Conservation (phyloP, 192 early-diverging fungal genomes). For the Haplosporangium gracile region DNA sequence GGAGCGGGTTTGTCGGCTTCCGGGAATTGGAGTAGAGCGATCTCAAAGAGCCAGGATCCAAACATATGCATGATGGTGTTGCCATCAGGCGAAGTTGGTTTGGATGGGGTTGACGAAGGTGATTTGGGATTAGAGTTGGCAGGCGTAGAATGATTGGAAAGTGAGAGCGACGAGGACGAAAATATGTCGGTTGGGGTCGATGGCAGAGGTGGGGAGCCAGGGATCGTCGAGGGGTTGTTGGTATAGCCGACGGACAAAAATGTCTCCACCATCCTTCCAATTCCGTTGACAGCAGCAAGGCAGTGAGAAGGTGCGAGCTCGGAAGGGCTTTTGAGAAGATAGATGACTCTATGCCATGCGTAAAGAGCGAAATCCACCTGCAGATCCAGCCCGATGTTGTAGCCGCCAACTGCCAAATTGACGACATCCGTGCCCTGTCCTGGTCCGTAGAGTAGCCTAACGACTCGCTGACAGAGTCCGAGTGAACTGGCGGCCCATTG, state of each 20-base stretch:
- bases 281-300: conserved; percentile 64
- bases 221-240: conserved; percentile 17
- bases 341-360: conserved; percentile 80
- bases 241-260: conserved; percentile 51
- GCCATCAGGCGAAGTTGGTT: conserved; percentile 67
- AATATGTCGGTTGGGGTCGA: conserved; percentile 48
- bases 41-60: conserved; percentile 85
- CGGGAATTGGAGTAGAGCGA: conserved; percentile 55
- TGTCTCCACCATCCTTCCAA: conserved; percentile 69
- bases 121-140: conserved; percentile 8
- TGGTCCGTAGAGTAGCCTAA: conserved; percentile 77
- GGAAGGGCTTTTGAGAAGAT: conserved; percentile 68
- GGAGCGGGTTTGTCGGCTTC: conserved; percentile 28
- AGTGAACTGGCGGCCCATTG: conserved; percentile 83
- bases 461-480: conserved; percentile 77
- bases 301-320: conserved; percentile 64
- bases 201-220: conserved; percentile 31
- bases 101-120: conserved; percentile 7
- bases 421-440: conserved; percentile 73
- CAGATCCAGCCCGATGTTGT: conserved; percentile 72
- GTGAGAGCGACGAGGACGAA: conserved; percentile 41
- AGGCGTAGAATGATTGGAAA: conserved; percentile 14
- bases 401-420: conserved; percentile 64
- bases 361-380: conserved; percentile 74
- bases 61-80: conserved; percentile 89